Percentiles rank a stretch among this genome's conserved stretches.
Evolutionary conservation across 768 basidiomycete genomes (phyloP).

Genomic region (Xerocomus spinulosus): DNA sequence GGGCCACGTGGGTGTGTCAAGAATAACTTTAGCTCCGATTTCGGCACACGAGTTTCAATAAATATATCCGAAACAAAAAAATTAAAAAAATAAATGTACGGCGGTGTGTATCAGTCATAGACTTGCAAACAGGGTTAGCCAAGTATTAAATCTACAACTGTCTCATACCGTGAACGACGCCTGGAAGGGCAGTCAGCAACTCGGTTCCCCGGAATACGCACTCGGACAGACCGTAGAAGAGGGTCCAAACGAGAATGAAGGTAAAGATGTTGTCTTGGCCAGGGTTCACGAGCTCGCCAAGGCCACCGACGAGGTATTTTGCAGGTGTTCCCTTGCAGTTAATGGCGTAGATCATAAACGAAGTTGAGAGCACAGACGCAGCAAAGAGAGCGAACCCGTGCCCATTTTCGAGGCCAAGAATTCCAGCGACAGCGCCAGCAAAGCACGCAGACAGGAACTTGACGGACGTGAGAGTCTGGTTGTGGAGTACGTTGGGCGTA

Average conservation of each 20-base stretch:
- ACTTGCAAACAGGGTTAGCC: constrained; percentile 27
- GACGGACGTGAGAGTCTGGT: constrained; percentile 55
- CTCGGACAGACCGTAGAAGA: constrained; percentile 73
- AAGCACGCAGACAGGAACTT: constrained; percentile 84
- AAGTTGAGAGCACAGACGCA: constrained; percentile 60
- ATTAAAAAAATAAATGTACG: background rate
- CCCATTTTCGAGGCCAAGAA: constrained; percentile 84
- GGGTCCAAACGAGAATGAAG: constrained; percentile 90
- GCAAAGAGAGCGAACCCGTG: constrained; percentile 78
- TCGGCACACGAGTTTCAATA: background rate
- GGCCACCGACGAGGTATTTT: constrained; percentile 60
- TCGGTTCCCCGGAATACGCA: background rate
- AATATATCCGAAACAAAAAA: background rate
- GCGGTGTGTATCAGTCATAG: constrained; percentile 32
- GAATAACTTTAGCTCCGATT: background rate
- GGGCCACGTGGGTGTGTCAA: constrained; percentile 34
- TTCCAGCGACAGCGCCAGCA: constrained; percentile 82
- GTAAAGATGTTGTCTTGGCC: constrained; percentile 90
- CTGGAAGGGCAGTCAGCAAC: constrained; percentile 14
- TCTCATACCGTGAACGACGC: constrained; percentile 46
- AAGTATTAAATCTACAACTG: background rate
- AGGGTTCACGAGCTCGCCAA: constrained; percentile 69
- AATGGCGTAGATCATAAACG: constrained; percentile 57
- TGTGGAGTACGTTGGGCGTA: constrained; percentile 60
- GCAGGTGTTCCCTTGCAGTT: constrained; percentile 66